Conservation (phyloP, 2,329 filamentous ascomycete species). For the Acarospora socialis region DNA sequence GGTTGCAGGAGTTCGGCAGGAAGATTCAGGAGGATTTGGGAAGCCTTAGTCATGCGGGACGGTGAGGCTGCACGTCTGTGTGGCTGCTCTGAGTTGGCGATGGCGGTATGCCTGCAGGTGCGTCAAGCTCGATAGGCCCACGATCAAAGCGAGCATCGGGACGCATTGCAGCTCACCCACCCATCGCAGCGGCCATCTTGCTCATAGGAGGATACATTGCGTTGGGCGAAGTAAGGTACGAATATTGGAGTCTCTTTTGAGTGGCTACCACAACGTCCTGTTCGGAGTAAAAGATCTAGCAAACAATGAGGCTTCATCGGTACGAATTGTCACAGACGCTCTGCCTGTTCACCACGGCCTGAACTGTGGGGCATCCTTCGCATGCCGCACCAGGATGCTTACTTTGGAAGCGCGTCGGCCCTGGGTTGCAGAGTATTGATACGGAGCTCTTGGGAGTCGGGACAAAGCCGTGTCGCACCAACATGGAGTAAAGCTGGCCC, state of each 20-base stretch:
- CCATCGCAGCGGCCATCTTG: conserved; percentile 6
- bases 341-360: no score
- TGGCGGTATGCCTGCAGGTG: conserved; percentile 1
- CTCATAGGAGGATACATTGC: conserved; percentile 9
- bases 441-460: no score
- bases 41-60: conserved; percentile 3
- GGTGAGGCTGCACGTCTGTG: conserved; percentile 6
- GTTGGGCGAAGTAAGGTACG: conserved; percentile 11
- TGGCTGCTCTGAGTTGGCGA: conserved; percentile 8
- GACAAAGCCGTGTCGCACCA: no score
- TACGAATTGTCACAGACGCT: no score
- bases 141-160: background rate
- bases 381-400: no score
- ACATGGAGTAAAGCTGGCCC: no score
- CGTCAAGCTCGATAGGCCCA: background rate
- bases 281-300: background rate
- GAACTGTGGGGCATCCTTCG: no score
- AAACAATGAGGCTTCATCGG: no score
- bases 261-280: conserved; percentile 10
- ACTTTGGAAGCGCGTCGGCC: no score
- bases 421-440: no score
- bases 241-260: conserved; percentile 4
- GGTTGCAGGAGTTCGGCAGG: no score
- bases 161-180: conserved; percentile 5
- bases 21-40: no score